Evolutionary conservation across 2,329 filamentous ascomycete genomes (phyloP).

Genomic region (Aspergillus fumigatus): DNA sequence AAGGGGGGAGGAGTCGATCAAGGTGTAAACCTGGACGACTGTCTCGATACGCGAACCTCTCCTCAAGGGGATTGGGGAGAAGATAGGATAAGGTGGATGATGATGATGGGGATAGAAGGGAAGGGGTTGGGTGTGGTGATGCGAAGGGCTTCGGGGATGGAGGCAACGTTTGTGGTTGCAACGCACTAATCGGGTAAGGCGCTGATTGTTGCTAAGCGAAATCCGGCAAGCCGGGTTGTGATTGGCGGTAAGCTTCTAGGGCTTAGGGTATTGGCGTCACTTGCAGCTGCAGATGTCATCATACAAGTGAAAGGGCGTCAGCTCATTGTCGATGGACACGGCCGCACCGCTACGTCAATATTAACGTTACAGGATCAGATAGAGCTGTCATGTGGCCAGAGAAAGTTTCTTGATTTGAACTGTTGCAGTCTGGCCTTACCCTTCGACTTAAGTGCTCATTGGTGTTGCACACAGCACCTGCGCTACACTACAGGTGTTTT

Average conservation of each 20-base stretch:
- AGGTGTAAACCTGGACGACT: slow-evolving; percentile 33
- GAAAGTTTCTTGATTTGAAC: no score
- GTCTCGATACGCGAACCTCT: slow-evolving; percentile 27
- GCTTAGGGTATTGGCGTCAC: slow-evolving; percentile 40
- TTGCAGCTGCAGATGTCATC: slow-evolving; percentile 21
- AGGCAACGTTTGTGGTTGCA: slow-evolving; percentile 29
- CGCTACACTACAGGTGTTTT: no score
- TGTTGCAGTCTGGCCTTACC: no score
- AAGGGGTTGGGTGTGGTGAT: slow-evolving; percentile 13
- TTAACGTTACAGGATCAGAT: no score
- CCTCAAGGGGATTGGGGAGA: slow-evolving; percentile 10
- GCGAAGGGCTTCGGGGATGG: not conserved
- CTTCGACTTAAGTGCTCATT: no score
- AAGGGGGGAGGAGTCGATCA: slow-evolving; percentile 21
- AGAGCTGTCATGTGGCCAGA: no score
- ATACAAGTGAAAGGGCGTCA: slow-evolving; percentile 10
- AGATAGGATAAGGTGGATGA: slow-evolving; percentile 12
- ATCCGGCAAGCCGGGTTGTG: slow-evolving; percentile 16
- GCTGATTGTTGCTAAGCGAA: slow-evolving; percentile 37
- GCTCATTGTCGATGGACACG: not conserved
- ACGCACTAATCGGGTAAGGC: slow-evolving; percentile 33
- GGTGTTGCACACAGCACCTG: no score
- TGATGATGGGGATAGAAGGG: slow-evolving; percentile 27
- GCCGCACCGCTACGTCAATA: not conserved
- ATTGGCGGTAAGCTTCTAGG: slow-evolving; percentile 28